Evolutionary conservation across 163 green algal species (phyloP).

Genomic region (Chlorella variabilis): DNA sequence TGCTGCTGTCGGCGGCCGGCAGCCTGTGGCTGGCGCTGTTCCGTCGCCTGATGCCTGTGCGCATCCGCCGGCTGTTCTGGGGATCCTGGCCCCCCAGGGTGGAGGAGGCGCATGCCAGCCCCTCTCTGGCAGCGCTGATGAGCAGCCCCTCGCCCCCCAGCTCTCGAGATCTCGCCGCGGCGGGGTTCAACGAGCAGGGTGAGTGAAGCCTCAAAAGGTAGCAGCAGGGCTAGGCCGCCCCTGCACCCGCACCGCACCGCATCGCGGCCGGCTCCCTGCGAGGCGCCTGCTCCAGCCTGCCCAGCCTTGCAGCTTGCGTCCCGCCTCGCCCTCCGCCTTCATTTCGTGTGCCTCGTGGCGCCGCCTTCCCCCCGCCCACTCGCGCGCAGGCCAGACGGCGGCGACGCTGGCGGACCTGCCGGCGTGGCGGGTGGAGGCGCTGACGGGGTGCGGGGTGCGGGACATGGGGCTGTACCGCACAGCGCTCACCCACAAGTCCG

Average conservation of each 20-base stretch:
- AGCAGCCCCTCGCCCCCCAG: background rate
- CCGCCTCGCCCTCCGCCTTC: too few species aligned
- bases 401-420: conserved; percentile 33
- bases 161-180: background rate
- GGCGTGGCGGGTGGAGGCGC: conserved; percentile 32
- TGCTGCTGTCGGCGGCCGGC: background rate
- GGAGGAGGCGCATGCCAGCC: conserved; percentile 10
- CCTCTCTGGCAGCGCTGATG: conserved; percentile 14
- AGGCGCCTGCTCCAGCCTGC: too few species aligned
- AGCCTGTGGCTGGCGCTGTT: background rate
- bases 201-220: too few species aligned
- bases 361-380: too few species aligned
- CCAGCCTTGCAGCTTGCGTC: too few species aligned
- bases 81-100: conserved; percentile 3
- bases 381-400: background rate
- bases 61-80: conserved; percentile 17
- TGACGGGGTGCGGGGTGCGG: conserved; percentile 19
- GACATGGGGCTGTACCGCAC: conserved; percentile 39
- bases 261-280: too few species aligned
- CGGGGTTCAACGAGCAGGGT: conserved; percentile 31
- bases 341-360: too few species aligned
- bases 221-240: too few species aligned
- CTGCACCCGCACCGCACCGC: too few species aligned
- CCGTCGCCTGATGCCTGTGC: background rate
- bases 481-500: conserved; percentile 42